Base-by-base conservation (phyloP, 2,329 filamentous ascomycete species). In the Nemania abortiva region DNA sequence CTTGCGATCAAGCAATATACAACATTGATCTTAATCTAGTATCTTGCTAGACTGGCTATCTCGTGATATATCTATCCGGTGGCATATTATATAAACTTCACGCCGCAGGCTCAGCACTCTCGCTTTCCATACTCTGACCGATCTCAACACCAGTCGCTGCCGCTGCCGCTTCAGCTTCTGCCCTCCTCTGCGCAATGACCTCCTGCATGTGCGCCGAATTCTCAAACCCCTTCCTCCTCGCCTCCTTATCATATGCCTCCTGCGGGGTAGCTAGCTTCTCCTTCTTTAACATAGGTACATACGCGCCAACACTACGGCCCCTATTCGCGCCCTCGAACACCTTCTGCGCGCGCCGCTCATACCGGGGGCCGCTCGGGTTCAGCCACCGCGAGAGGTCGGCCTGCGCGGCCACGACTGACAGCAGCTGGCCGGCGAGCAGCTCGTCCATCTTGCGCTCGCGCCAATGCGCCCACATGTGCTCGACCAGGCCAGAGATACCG, bases 391-490 rank as follows among this genome's bases (percentile, higher is more conserved):
- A 62, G 31, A 74, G 68, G 22, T 78, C 74, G 0, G 73, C 70
- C 72, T 85, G 84, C 18, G 67, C 42, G 1, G 85, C 81, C 7
- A 89, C 82, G 53, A 91, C 81, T 75, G 92, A 88, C 68, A 98
- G 83, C 59, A 99, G 82, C 73, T 89, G 88, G 68, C 88, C 90
- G 0, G 93, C 90, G 65, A 99, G 84, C 61, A 97, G 84, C 84
- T 98, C 96, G 76, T 98, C 94, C 73, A 98, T 92, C 84, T 97
- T 97, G 63, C 88, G 86, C 77, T 90, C 88, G 68, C 93, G 88
- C 95, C 96, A 99, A 24, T 90, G 83, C 69, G 87, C 85, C 96
- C 96, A 99, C 56, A 97, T 79, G 67, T 90, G 87, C 73, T 94
- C 91, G 72, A 94, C 86, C 42, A 95, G 83, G 31, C 91, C 89